Conservation (phyloP, 2,329 filamentous ascomycete species). For the Ophiostoma piceae region DNA sequence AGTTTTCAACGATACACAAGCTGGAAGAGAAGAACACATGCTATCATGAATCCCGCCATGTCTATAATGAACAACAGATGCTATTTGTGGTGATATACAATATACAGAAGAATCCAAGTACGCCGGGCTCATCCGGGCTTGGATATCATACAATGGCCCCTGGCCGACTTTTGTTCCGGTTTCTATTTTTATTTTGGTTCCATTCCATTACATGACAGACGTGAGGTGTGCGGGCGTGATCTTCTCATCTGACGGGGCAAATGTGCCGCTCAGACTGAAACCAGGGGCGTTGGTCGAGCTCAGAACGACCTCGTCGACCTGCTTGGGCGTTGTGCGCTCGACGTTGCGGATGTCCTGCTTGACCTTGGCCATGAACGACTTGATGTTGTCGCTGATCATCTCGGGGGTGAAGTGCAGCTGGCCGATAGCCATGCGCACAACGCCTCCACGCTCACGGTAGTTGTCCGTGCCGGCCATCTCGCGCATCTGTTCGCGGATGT, state of each 20-base stretch:
- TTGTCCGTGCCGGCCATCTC: constrained; percentile 79
- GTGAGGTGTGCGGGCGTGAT: constrained; percentile 50
- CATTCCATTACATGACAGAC: constrained; percentile 46
- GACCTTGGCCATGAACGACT: constrained; percentile 66
- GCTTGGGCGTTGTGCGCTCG: constrained; percentile 61
- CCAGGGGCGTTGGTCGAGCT: constrained; percentile 84
- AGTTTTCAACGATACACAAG: background rate
- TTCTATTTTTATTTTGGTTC: background rate
- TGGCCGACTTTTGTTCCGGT: constrained; percentile 10
- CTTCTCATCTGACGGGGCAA: constrained; percentile 57
- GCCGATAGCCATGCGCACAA: constrained; percentile 83
- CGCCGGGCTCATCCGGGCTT: constrained; percentile 15
- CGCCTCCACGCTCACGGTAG: constrained; percentile 80
- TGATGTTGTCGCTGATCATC: constrained; percentile 79
- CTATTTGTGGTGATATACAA: constrained; percentile 23
- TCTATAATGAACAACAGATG: constrained; percentile 8
- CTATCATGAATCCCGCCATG: background rate
- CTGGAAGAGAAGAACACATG: background rate
- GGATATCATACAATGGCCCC: constrained; percentile 22
- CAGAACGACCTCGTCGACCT: constrained; percentile 70
- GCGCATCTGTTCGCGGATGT: constrained; percentile 67
- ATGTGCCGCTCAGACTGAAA: constrained; percentile 77
- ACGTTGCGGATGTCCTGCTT: constrained; percentile 64
- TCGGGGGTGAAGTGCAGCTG: constrained; percentile 85
- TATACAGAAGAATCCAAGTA: constrained; percentile 15